Conservation (phyloP, 805 yeast genomes). For the Starmera dryadoides region DNA sequence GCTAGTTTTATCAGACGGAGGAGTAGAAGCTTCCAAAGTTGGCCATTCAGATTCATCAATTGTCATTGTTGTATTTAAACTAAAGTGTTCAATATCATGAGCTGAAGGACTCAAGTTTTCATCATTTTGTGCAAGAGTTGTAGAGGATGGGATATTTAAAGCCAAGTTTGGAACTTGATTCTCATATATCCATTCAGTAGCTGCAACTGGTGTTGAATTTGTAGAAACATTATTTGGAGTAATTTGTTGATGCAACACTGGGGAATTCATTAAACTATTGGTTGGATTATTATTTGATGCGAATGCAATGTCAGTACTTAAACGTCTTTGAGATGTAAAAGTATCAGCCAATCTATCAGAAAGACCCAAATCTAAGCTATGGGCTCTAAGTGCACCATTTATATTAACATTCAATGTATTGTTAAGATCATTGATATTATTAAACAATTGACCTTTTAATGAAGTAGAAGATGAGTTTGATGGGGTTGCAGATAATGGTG, state of each 20-base stretch:
- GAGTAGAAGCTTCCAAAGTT: not conserved
- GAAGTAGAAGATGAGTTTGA: not conserved
- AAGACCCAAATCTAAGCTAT: conserved; percentile 16
- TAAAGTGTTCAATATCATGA: not conserved
- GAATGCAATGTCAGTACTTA: too few species aligned
- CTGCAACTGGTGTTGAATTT: too few species aligned
- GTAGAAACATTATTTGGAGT: conserved; percentile 6
- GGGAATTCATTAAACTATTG: too few species aligned
- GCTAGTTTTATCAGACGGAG: conserved; percentile 1
- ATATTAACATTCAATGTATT: too few species aligned
- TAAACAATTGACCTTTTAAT: too few species aligned
- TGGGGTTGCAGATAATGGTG: not conserved
- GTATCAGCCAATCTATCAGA: conserved; percentile 9
- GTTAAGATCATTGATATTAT: too few species aligned
- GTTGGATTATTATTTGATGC: too few species aligned
- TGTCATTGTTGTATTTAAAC: not conserved
- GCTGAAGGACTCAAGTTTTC: not conserved
- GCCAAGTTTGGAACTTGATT: too few species aligned
- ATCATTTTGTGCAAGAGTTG: not conserved
- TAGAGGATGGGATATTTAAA: too few species aligned
- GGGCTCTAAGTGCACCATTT: conserved; percentile 11
- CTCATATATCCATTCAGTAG: too few species aligned
- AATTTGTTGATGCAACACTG: too few species aligned
- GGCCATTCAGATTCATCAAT: conserved; percentile 1
- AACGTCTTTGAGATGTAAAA: too few species aligned